Evolutionary conservation across 2,329 filamentous ascomycete genomes (phyloP), one percentile per base, ranked within the genome.

Genomic region (Emmonsiellopsis sp.): DNA sequence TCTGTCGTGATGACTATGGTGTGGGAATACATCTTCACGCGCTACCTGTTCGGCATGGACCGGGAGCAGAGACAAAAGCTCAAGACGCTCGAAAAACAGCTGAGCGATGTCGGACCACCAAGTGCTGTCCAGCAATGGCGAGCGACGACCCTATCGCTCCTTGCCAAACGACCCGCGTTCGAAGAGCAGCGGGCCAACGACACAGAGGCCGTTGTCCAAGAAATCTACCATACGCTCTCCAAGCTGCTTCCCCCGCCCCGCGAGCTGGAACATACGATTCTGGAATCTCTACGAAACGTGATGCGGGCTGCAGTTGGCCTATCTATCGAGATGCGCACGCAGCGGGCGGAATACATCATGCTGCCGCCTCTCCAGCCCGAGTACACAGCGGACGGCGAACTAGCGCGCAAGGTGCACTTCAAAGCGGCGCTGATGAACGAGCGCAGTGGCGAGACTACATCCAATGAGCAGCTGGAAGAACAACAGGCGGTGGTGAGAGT

Each of bases 1-100:
- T 93, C 90, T 38, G 90, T 98, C 70, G 89, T 92, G 53, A 97
- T 97, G 91, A 93, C 87, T 57, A 96, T 98, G 90, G 85, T 98
- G 50, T 98, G 91, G 91, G 93, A 98, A 71, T 96, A 94, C 66
- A 85, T 98, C 67, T 98, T 98, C 68, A 96, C 92, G 7, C 84
- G 93, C 59, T 98, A 98, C 70, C 83, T 98, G 30, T 98, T 98
- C 68, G 93, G 93, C 63, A 95, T 98, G 89, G 93, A 98, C 68
- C 83, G 91, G 63, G 93, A 97, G 71, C 93, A 98, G 72, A 84
- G 93, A 63, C 91, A 97, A 71, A 97, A 97, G 72, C 85, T 98
- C 69, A 97, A 98, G 75, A 84, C 87, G 35, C 81, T 98, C 7
- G 94, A 98, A 74, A 96, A 95, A 76, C 85, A 87, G 40, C 79